Evolutionary conservation across 164 flowering plant genomes (phyloP), one percentile per base, ranked within the genome.

Genomic region (Liquidambar formosana): DNA sequence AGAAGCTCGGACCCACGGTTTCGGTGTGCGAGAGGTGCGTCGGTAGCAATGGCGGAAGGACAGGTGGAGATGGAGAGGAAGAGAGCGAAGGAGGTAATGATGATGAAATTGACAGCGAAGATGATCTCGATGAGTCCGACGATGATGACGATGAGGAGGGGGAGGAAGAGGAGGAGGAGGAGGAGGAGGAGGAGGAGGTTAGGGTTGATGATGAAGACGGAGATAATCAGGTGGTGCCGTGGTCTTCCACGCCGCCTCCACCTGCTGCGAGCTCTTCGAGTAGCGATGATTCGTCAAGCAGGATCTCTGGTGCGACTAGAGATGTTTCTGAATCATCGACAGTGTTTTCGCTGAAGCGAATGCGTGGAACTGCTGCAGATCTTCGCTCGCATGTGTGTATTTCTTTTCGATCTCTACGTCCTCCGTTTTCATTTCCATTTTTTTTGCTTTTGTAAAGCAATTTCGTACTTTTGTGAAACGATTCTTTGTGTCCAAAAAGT

Each of bases 21-120:
- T 84, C 91, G 13, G 74, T 85, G n/a, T 89, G 91, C 68, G 73
- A 82, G 23, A 22, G 33, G 11, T 85, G 92, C 65, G 66, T 71
- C n/a, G 15, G 53, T 16, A 46, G 59, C 16, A 25, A 47, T 10
- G 43, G 68, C 47, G 15, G 69, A 26, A 16, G 8, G 60, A 41
- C 22, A 15, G 49, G 10, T 0, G 49, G 27, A 44, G 63, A 59
- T 27, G 49, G 67, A 3, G 61, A 33, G 64, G 70, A 33, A 33
- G 41, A 56, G 4, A 62, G 63, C 0, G 74, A 72, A 15, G 57
- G 49, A 18, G 73, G 61, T 0, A 64, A 66, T 6, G 76, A 4
- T 10, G 63, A 47, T 18, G 46, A 27, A 12, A 11, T 3, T 6
- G 41, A 18, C 12, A 15, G 25, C 0, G 48, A 14, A 51, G 28